A percentile compares a stretch with the other conserved stretches of the same genome.
Evolutionary conservation across 208 protist species (phyloP).

Genomic region (Crithidia sp.): DNA sequence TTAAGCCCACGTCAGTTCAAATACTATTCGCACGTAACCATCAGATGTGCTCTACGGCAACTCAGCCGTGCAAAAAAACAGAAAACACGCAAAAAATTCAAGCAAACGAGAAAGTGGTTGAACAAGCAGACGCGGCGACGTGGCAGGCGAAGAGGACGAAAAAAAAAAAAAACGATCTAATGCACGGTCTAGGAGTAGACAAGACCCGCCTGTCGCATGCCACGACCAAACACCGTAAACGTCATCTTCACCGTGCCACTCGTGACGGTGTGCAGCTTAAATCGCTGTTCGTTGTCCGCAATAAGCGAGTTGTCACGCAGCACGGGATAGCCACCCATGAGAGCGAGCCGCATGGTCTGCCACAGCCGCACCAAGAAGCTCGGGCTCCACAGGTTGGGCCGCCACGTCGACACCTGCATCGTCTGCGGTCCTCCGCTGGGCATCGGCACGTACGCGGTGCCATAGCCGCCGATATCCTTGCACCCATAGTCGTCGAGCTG

Average conservation of each 20-base stretch:
- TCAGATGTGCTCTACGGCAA: too few relatives aligned
- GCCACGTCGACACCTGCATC: constrained; percentile 79
- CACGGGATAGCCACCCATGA: constrained; percentile 86
- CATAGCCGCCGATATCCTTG: constrained; percentile 89
- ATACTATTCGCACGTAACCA: too few relatives aligned
- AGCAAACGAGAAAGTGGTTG: background rate
- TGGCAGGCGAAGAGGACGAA: background rate
- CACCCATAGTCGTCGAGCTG: constrained; percentile 83
- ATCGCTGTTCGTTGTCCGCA: constrained; percentile 77
- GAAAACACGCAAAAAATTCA: background rate
- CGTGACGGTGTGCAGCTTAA: constrained; percentile 82
- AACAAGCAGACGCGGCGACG: background rate
- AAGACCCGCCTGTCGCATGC: constrained; percentile 60
- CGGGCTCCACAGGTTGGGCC: constrained; percentile 79
- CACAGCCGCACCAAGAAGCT: constrained; percentile 67
- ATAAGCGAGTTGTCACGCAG: constrained; percentile 88
- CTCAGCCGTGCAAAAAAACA: too few relatives aligned
- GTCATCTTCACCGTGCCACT: constrained; percentile 73
- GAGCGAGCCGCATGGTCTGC: constrained; percentile 49
- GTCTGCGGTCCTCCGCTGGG: constrained; percentile 51
- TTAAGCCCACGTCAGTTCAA: too few relatives aligned
- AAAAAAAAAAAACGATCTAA: constrained; percentile 9
- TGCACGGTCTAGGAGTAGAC: constrained; percentile 23
- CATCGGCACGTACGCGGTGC: constrained; percentile 81
- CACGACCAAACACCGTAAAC: constrained; percentile 74